Conservation (phyloP, 345 rosid species). For the Brassica incana region DNA sequence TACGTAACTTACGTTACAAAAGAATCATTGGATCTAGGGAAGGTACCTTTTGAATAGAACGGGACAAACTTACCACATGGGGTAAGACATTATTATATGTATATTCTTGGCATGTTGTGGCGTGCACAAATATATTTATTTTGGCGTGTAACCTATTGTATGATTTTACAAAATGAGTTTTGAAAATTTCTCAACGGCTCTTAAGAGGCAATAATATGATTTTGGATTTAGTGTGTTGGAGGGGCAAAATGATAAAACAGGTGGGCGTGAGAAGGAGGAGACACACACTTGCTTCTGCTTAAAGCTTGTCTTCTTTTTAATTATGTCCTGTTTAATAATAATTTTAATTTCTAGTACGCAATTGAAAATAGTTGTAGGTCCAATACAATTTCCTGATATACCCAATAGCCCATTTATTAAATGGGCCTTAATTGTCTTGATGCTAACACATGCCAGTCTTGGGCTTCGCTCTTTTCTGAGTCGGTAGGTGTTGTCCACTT, state of each 20-base stretch:
- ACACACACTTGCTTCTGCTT: conserved; percentile 28
- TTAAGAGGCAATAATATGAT: conserved; percentile 7
- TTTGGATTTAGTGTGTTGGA: conserved; percentile 19
- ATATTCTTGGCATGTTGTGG: not conserved
- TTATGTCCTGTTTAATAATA: not conserved
- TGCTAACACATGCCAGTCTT: not conserved
- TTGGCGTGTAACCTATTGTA: conserved; percentile 23
- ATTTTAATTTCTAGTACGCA: not conserved
- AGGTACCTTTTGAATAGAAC: conserved; percentile 22
- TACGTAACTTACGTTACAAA: not conserved
- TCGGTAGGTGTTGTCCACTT: not conserved
- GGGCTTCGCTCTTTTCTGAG: not conserved
- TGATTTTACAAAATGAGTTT: not conserved
- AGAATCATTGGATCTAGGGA: conserved; percentile 23
- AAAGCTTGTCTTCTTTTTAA: conserved; percentile 25
- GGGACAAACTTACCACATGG: conserved; percentile 34
- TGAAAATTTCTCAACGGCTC: conserved; percentile 23
- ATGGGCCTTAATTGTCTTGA: conserved; percentile 3
- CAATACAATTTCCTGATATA: not conserved
- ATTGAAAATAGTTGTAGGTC: not conserved
- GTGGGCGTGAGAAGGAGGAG: conserved; percentile 9
- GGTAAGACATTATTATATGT: not conserved
- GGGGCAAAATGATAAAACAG: conserved; percentile 27
- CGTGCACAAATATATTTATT: not conserved
- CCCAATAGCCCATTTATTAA: not conserved